phyloP scores from a whole-genome alignment of 192 early-diverging fungal genomes.

The Physocladia obscura region DNA sequence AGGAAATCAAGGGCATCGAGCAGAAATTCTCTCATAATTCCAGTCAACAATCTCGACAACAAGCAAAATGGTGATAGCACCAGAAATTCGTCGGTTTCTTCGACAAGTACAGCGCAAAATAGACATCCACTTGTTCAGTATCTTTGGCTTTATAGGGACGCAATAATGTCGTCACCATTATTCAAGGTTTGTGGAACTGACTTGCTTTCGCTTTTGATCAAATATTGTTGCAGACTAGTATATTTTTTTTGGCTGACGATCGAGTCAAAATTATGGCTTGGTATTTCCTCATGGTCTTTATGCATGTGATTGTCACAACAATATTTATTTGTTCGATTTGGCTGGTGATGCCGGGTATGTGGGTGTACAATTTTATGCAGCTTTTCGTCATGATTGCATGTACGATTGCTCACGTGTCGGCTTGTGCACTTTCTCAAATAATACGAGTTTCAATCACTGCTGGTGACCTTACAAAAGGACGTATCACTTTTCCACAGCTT shows the following conservation, averaged over 20 bases:
- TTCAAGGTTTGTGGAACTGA: background rate
- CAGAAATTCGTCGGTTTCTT: background rate
- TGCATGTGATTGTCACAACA: background rate
- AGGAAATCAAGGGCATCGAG: too few relatives aligned
- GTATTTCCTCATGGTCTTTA: background rate
- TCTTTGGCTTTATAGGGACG: background rate
- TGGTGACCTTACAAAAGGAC: slow-evolving; percentile 3
- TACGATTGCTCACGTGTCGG: slow-evolving; percentile 1
- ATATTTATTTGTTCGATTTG: background rate
- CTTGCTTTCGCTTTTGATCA: background rate
- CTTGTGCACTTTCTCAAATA: background rate
- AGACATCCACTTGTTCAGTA: background rate
- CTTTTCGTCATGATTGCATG: slow-evolving; percentile 16
- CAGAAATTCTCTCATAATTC: too few relatives aligned
- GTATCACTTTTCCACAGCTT: background rate
- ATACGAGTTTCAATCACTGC: slow-evolving; percentile 12
- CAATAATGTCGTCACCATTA: background rate
- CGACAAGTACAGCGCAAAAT: background rate
- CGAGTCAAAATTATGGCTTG: background rate
- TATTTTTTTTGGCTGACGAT: background rate
- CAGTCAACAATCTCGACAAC: too few relatives aligned
- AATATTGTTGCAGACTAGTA: background rate
- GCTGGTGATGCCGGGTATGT: slow-evolving; percentile 12
- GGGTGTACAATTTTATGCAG: slow-evolving; percentile 22
- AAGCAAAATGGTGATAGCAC: too few relatives aligned